Evolutionary conservation across 2,329 filamentous ascomycete species (phyloP).

Genomic region (Cladosporium velox): DNA sequence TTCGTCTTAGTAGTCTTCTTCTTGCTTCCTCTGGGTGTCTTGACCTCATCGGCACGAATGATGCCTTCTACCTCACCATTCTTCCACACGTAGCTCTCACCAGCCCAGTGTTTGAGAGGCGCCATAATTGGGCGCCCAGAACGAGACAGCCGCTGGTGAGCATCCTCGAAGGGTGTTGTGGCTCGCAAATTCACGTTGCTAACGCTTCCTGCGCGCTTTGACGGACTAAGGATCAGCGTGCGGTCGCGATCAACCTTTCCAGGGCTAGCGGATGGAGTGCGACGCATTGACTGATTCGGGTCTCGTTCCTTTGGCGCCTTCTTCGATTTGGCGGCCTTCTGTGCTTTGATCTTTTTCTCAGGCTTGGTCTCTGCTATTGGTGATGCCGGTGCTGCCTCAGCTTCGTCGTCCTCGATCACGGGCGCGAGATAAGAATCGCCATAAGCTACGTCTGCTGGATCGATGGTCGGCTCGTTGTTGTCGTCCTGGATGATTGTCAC

Average conservation of each 20-base stretch:
- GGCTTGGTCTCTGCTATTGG: conserved; percentile 8
- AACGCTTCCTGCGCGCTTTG: conserved; percentile 26
- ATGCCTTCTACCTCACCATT: conserved; percentile 74
- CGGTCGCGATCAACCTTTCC: conserved; percentile 20
- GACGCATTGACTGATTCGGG: conserved; percentile 28
- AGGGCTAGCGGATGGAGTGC: conserved; percentile 23
- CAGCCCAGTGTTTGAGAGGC: conserved; percentile 83
- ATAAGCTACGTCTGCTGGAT: conserved; percentile 24
- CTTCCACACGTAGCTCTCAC: conserved; percentile 72
- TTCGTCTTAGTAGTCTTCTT: conserved; percentile 36
- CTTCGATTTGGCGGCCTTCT: conserved; percentile 13
- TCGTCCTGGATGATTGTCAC: conserved; percentile 23
- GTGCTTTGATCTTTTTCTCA: conserved; percentile 19
- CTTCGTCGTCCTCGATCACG: conserved; percentile 11
- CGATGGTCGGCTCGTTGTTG: conserved; percentile 21
- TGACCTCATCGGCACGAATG: conserved; percentile 68
- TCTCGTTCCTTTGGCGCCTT: conserved; percentile 28
- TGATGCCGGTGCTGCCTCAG: conserved; percentile 4
- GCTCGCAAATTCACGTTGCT: conserved; percentile 41
- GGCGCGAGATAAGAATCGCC: conserved; percentile 22
- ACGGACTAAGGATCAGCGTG: conserved; percentile 6
- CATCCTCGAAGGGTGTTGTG: conserved; percentile 47
- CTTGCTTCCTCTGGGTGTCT: conserved; percentile 34
- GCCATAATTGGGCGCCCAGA: conserved; percentile 77
- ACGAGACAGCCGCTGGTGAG: conserved; percentile 64